Evolutionary conservation across 768 basidiomycete species (phyloP).

Genomic region (Kwoniella mangroviensis): DNA sequence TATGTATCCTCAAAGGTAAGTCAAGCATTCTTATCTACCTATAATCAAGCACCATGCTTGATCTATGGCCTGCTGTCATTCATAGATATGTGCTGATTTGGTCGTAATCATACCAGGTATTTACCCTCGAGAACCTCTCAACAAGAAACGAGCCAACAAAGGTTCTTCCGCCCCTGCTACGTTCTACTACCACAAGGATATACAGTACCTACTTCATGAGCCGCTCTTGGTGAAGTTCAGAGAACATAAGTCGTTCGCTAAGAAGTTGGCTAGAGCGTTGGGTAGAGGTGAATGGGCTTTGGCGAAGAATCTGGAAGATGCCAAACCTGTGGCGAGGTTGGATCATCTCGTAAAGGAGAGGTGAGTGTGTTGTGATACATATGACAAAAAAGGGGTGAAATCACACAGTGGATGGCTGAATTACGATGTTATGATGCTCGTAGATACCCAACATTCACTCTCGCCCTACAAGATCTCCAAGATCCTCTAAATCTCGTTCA

Average conservation of each 20-base stretch:
- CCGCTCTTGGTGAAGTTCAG: slow-evolving; percentile 89
- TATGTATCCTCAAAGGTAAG: slow-evolving; percentile 96
- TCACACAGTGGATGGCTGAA: not conserved
- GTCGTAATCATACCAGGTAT: slow-evolving; percentile 67
- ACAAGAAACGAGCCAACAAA: slow-evolving; percentile 92
- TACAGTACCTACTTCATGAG: slow-evolving; percentile 94
- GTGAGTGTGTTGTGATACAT: slow-evolving; percentile 61
- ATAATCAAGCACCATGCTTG: not conserved
- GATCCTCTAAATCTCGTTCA: slow-evolving; percentile 95
- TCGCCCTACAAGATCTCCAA: slow-evolving; percentile 93
- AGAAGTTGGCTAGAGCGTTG: slow-evolving; percentile 89
- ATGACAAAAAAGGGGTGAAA: not conserved
- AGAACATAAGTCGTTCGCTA: slow-evolving; percentile 98
- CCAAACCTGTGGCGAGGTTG: slow-evolving; percentile 84
- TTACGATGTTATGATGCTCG: not conserved
- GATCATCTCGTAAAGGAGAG: slow-evolving; percentile 98
- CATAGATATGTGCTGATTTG: not conserved
- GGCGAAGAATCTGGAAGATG: slow-evolving; percentile 91
- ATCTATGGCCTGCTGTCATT: too few relatives aligned
- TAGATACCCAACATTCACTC: slow-evolving; percentile 96
- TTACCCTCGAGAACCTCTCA: slow-evolving; percentile 93
- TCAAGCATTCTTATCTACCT: slow-evolving; percentile 7
- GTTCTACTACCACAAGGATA: slow-evolving; percentile 98
- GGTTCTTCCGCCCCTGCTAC: slow-evolving; percentile 95
- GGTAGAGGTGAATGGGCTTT: slow-evolving; percentile 93